These are phyloP conservation scores for Taphrina sp. DNA, from an alignment of 1,139 yeast genomes.

Conservation along the genomic window DNA sequence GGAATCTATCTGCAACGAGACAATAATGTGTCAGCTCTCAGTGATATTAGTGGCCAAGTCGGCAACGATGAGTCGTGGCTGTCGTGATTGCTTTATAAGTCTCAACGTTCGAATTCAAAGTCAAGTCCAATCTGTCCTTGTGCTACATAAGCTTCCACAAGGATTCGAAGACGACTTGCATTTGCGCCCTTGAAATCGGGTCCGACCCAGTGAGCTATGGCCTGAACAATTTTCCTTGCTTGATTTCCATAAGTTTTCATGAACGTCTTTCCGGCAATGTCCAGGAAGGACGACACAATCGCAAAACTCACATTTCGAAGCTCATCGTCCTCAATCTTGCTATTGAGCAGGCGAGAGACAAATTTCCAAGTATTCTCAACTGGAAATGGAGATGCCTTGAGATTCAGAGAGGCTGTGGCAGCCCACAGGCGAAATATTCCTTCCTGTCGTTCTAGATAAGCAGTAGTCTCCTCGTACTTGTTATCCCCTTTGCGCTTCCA, in stretches of 20 bases:
- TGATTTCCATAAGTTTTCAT: constrained; percentile 63
- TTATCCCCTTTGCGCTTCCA: constrained; percentile 64
- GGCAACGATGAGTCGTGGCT: too few relatives aligned
- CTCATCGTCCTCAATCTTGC: constrained; percentile 40
- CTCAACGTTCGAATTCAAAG: constrained; percentile 17
- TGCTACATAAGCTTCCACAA: constrained; percentile 4
- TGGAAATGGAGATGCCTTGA: constrained; percentile 52
- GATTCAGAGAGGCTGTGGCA: constrained; percentile 54
- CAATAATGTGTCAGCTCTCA: too few relatives aligned
- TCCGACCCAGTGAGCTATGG: constrained; percentile 24
- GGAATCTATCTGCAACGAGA: too few relatives aligned
- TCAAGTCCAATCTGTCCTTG: constrained; percentile 9
- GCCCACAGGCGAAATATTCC: constrained; percentile 84
- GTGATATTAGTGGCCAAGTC: too few relatives aligned
- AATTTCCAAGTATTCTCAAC: constrained; percentile 62
- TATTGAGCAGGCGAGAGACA: constrained; percentile 66
- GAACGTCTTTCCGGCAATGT: constrained; percentile 65
- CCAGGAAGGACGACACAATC: constrained; percentile 88
- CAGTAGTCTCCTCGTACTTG: constrained; percentile 42
- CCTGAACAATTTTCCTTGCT: constrained; percentile 58
- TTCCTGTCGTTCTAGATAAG: constrained; percentile 78
- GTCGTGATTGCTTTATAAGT: too few relatives aligned
- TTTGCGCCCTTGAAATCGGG: constrained; percentile 15
- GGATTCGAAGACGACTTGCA: constrained; percentile 17
- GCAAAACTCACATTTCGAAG: constrained; percentile 69